A percentile compares a stretch with the other conserved stretches of the same genome.
Conservation (phyloP, 2,329 filamentous ascomycete genomes). For the Scleromitrula shiraiana region DNA sequence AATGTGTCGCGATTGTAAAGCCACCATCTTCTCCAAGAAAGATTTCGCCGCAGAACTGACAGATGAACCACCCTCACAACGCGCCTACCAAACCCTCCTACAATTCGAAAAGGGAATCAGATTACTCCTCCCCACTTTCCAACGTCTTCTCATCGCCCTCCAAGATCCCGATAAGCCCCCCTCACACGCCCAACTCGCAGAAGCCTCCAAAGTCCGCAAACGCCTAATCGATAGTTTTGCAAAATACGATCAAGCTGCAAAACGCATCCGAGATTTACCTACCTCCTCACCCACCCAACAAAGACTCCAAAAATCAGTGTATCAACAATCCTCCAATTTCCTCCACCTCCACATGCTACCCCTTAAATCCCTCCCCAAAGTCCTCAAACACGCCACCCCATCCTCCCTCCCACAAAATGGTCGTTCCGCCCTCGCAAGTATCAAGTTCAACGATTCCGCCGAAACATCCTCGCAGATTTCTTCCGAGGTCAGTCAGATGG, state of each 20-base stretch:
- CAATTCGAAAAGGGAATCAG: slow-evolving; percentile 67
- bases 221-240: slow-evolving; percentile 64
- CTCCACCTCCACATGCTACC: slow-evolving; percentile 70
- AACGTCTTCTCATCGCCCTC: slow-evolving; percentile 53
- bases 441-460: slow-evolving; percentile 45
- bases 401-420: slow-evolving; percentile 17
- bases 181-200: slow-evolving; percentile 46
- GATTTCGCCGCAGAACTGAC: slow-evolving; percentile 56
- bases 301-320: slow-evolving; percentile 59
- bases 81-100: slow-evolving; percentile 58
- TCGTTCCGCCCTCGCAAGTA: slow-evolving; percentile 43
- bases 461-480: slow-evolving; percentile 41
- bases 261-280: slow-evolving; percentile 59
- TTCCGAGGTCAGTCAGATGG: slow-evolving; percentile 51
- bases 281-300: slow-evolving; percentile 55
- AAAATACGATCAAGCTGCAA: slow-evolving; percentile 61
- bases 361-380: slow-evolving; percentile 50
- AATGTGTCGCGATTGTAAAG: slow-evolving; percentile 85
- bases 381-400: slow-evolving; percentile 54
- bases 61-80: slow-evolving; percentile 51
- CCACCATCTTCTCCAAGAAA: slow-evolving; percentile 58
- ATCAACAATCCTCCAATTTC: slow-evolving; percentile 61
- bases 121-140: slow-evolving; percentile 59
- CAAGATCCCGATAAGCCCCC: slow-evolving; percentile 54
- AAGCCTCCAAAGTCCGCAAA: slow-evolving; percentile 64